Evolutionary conservation across 1,284 basidiomycete species (phyloP), one percentile per base, ranked within the genome.

Genomic region (Sphaerobolus stellatus): DNA sequence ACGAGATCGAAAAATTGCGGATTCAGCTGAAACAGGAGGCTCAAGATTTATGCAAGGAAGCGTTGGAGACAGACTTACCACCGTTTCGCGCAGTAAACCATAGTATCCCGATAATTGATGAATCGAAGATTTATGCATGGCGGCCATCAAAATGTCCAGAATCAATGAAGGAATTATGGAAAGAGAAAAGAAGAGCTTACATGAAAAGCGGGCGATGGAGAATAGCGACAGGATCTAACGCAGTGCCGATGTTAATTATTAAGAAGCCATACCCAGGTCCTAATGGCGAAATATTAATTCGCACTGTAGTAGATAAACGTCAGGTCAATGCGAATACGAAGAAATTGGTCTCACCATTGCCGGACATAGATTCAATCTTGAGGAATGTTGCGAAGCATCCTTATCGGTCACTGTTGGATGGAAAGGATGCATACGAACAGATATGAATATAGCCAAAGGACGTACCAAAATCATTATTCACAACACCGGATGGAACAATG

Each of bases 401-500:
- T 11, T 71, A 66, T 31, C n/a, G 59, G 1, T 66, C 16, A 68
- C 73, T 29, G 67, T 36, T 36, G 18, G 33, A 36, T 18, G 18
- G 33, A 11, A 36, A 36, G 18, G 33, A 36, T 36, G 33, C 69
- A 0, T 75, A 73, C 29, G 65, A 75, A 41, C 71, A 75, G 28
- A 72, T 75, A 2, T 38, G 62, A 0, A 62, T 75, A 0, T 49
- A 63, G 0, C 65, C 67, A 0, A 66, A 69, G n/a, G 65, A 76
- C 41, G 67, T 75, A 0, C n/a, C 54, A 0, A 11, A 51, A 0
- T 48, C 64, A 0, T 50, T 64, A 0, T 62, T 75, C 0, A 62
- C 64, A 0, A 73, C 65, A 0, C 71, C 70, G 0, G 62, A 71
- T 53, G 67, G 73, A 0, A 74, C 65, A 5, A 73, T 75, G 66